phyloP scores from a whole-genome alignment of 495 filamentous ascomycete genomes.

The Haplographium delicatum region DNA sequence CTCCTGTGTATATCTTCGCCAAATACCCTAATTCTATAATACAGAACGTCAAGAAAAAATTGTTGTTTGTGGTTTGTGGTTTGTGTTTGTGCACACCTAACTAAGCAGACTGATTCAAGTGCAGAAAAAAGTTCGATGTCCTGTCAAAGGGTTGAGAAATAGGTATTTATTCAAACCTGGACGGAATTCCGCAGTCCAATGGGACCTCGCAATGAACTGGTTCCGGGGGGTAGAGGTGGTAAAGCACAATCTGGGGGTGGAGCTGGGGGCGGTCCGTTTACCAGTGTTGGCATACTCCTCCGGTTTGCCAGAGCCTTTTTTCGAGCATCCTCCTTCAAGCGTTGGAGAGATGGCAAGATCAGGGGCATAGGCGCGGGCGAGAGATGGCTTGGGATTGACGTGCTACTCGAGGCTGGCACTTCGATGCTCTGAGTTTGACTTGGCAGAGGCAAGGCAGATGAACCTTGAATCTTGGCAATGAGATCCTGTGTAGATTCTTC shows the following conservation, averaged over 20 bases:
- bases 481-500: no score
- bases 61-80: not conserved
- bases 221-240: slow-evolving; percentile 51
- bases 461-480: no score
- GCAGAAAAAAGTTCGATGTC: no score
- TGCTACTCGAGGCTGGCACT: not conserved
- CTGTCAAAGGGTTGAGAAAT: no score
- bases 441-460: no score
- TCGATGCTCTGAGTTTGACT: no score
- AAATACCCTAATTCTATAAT: not conserved
- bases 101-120: not conserved
- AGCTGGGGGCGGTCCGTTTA: slow-evolving; percentile 52
- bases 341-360: slow-evolving; percentile 5
- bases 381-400: not conserved
- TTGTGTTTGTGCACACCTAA: not conserved
- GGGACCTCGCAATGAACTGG: slow-evolving; percentile 1
- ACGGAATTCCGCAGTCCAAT: not conserved
- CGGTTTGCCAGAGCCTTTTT: slow-evolving; percentile 33
- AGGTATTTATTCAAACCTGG: not conserved
- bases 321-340: slow-evolving; percentile 6
- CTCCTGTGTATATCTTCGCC: slow-evolving; percentile 5
- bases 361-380: not conserved
- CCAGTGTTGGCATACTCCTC: slow-evolving; percentile 54
- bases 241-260: slow-evolving; percentile 61
- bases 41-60: not conserved